Evolutionary conservation across 2,329 filamentous ascomycete genomes (phyloP), one percentile per base, ranked within the genome.

Genomic region (Trichoderma arundinaceum): DNA sequence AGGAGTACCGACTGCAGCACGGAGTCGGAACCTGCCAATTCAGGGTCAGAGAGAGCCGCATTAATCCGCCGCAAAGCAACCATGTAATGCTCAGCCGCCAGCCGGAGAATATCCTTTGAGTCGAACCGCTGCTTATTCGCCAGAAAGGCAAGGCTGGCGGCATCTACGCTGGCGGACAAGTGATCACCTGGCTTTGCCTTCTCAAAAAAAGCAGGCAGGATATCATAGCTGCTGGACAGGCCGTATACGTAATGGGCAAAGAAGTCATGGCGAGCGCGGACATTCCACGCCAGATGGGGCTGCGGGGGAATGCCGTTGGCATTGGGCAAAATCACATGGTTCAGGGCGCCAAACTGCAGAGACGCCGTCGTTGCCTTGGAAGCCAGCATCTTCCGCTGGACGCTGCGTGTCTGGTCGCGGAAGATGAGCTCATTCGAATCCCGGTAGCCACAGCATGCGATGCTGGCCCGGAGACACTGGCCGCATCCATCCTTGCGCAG

Each of bases 391-490:
- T 68, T 73, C n/a, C 53, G 66, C 35, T 67, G 57, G 8, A 69
- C 65, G 5, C 66, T 66, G 0, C 44, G 52, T 8, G 70, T 73
- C 46, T 74, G 67, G 58, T 72, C 69, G 9, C 67, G 71, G 46
- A 74, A 71, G 19, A 72, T 57, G 33, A 74, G 64, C 10, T 69
- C 69, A 5, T 68, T 49, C 7, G 69, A 67, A 9, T 73, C 68
- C 4, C 71, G 72, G 41, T 73, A 74, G 19, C 72, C 72, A 39
- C 67, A 67, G n/a, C 72, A 74, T 9, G 52, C 9, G n/a, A 74
- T 60, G 8, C 49, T 61, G 5, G 71, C 72, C 15, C 72, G 67
- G 3, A 58, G 35, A 51, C 72, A 74, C 54, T 74, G 72, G 17
- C 72, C 72, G 35, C 72, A 73, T 39, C 67, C 64, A 49, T 53